Evolutionary conservation across 2,329 filamentous ascomycete species (phyloP), one percentile per base, ranked within the genome.

Genomic region (Mollisia scopiformis): DNA sequence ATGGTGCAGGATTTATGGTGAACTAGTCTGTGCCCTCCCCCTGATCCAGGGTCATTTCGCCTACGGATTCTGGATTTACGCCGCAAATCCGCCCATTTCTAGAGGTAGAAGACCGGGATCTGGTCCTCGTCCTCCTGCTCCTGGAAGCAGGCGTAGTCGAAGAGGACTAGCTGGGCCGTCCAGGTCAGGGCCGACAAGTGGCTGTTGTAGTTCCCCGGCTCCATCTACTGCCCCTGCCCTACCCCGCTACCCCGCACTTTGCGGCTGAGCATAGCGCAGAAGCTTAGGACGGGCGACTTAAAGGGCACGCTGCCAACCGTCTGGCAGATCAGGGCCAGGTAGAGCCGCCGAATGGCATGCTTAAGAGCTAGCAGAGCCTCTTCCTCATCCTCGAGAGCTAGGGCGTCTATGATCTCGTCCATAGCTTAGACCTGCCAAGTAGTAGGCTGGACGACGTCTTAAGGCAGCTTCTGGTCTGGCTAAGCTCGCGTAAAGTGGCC

Each of bases 171-270:
- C 57, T 66, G 23, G 2, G 58, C 23, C 16, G 49, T 58, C 56
- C 28, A 66, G 3, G 47, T 64, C 3, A 66, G 33, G 4, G 53
- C 54, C 2, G 31, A 61, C n/a, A 63, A 49, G 11, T 61, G 1
- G 39, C 62, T 64, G 52, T 62, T 62, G 47, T 57, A 65, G 37
- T 62, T 65, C 1, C 57, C 57, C 4, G 19, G 54, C 57, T 65
- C 57, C 51, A 62, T 33, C 33, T 46, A 64, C 21, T 51, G 49
- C 3, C 52, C 49, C 1, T 21, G 19, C 2, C 21, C 41, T 37
- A 33, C 58, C 14, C 19, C 55, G 54, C n/a, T n/a, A n/a, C n/a
- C n/a, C n/a, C 62, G 0, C 28, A 54, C 27, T n/a, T 43, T 58
- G 8, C n/a, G 2, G n/a, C 33, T 62, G 19, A 55, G 27, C 28